Percentiles rank a stretch among this genome's conserved stretches.
These are phyloP conservation scores for Penstemon eatonii DNA, from an alignment of 257 asterid species.

Conservation along the genomic window DNA sequence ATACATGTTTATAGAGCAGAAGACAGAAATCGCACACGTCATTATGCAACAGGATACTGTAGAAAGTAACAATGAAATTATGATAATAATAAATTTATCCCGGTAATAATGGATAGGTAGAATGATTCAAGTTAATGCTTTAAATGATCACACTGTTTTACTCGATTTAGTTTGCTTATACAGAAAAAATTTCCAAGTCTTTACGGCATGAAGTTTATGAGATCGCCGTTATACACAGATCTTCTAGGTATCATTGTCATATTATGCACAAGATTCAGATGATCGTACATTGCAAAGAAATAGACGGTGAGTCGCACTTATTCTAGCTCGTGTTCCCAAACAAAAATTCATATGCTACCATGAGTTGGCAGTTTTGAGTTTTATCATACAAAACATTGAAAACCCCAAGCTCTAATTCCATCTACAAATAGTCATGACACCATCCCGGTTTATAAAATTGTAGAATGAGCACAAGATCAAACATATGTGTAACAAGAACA, in stretches of 20 bases:
- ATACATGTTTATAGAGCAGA: not conserved
- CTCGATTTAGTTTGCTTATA: not conserved
- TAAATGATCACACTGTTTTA: not conserved
- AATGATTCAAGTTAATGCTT: not conserved
- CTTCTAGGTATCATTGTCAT: not conserved
- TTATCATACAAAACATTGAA: not conserved
- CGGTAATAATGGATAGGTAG: not conserved
- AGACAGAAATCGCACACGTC: slow-evolving; percentile 1
- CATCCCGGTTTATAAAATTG: not conserved
- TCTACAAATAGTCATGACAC: not conserved
- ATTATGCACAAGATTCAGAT: not conserved
- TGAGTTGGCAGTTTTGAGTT: not conserved
- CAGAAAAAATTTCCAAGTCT: no score
- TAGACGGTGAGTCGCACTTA: not conserved
- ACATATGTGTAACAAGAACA: no score
- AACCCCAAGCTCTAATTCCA: not conserved
- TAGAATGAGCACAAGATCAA: not conserved
- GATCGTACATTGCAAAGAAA: not conserved
- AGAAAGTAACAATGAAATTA: not conserved
- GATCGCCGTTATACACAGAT: not conserved
- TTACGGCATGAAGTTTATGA: not conserved
- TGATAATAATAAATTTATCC: not conserved
- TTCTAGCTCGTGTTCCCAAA: not conserved
- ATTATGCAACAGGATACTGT: not conserved
- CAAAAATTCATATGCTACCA: not conserved